phyloP scores from a whole-genome alignment of 495 filamentous ascomycete genomes.

The Neurospora tetraspora region DNA sequence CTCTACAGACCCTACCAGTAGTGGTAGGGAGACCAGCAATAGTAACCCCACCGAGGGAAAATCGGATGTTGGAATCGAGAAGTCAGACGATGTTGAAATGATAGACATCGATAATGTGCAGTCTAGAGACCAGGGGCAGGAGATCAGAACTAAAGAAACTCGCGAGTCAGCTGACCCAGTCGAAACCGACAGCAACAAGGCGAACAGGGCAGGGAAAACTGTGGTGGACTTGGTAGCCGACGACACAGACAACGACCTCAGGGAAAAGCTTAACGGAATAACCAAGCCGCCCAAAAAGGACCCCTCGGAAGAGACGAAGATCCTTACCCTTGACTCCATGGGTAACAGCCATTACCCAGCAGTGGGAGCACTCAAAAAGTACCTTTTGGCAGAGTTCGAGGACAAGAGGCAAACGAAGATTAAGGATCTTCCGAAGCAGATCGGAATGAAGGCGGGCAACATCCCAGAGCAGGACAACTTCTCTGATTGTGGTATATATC shows the following conservation, averaged over 20 bases:
- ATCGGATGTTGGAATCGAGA: not conserved
- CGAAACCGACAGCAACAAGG: not conserved
- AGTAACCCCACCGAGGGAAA: not conserved
- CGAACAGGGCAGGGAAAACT: not conserved
- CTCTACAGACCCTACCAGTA: not conserved
- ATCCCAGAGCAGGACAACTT: slow-evolving; percentile 77
- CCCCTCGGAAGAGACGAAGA: slow-evolving; percentile 43
- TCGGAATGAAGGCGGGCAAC: slow-evolving; percentile 57
- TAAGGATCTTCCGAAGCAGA: slow-evolving; percentile 37
- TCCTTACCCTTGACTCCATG: slow-evolving; percentile 87
- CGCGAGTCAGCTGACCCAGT: not conserved
- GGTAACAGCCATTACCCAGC: slow-evolving; percentile 49
- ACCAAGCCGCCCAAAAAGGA: slow-evolving; percentile 22
- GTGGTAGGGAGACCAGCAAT: not conserved
- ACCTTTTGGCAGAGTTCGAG: slow-evolving; percentile 61
- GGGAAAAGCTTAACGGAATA: not conserved
- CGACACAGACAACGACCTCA: not conserved
- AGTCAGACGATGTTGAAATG: not conserved
- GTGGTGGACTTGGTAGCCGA: not conserved
- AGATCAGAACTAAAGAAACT: not conserved
- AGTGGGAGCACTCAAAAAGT: slow-evolving; percentile 59
- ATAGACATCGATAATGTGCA: not conserved
- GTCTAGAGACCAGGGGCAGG: not conserved
- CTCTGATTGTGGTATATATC: slow-evolving; percentile 81
- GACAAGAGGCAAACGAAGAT: slow-evolving; percentile 53